These are phyloP conservation scores for Wickerhamomyces sp. DNA, from an alignment of 1,139 yeast genomes.

Conservation along the genomic window DNA sequence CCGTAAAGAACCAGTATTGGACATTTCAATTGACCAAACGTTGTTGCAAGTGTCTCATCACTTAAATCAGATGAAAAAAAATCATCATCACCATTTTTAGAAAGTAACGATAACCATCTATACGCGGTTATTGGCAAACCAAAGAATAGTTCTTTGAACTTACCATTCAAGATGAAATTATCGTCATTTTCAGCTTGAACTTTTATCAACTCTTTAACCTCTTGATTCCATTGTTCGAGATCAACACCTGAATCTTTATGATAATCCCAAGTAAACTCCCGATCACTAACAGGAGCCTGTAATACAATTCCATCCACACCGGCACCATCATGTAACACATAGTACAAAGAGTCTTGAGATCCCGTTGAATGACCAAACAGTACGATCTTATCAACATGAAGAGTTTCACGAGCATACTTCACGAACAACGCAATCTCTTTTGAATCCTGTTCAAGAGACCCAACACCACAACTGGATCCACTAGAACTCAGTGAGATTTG, in stretches of 20 bases:
- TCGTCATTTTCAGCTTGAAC: constrained; percentile 41
- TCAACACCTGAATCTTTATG: neutral
- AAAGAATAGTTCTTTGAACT: constrained; percentile 38
- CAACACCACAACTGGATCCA: constrained; percentile 70
- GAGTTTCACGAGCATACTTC: constrained; percentile 40
- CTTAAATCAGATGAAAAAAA: constrained; percentile 65
- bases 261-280: constrained; percentile 38
- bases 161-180: constrained; percentile 45
- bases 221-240: constrained; percentile 22
- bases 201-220: constrained; percentile 37
- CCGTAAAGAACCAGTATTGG: constrained; percentile 52
- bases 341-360: constrained; percentile 66
- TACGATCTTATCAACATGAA: constrained; percentile 41
- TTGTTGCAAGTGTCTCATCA: constrained; percentile 32
- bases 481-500: constrained; percentile 63
- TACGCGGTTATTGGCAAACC: constrained; percentile 59
- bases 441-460: constrained; percentile 57
- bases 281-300: constrained; percentile 73
- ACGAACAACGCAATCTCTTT: constrained; percentile 52
- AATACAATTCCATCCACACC: constrained; percentile 57
- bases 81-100: constrained; percentile 69
- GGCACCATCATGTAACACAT: constrained; percentile 34
- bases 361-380: constrained; percentile 86
- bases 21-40: constrained; percentile 53
- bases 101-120: constrained; percentile 59